Percentiles rank a stretch among this genome's conserved stretches.
These are phyloP conservation scores for Colletotrichum orbiculare DNA, from an alignment of 2,329 filamentous ascomycete species.

Conservation along the genomic window DNA sequence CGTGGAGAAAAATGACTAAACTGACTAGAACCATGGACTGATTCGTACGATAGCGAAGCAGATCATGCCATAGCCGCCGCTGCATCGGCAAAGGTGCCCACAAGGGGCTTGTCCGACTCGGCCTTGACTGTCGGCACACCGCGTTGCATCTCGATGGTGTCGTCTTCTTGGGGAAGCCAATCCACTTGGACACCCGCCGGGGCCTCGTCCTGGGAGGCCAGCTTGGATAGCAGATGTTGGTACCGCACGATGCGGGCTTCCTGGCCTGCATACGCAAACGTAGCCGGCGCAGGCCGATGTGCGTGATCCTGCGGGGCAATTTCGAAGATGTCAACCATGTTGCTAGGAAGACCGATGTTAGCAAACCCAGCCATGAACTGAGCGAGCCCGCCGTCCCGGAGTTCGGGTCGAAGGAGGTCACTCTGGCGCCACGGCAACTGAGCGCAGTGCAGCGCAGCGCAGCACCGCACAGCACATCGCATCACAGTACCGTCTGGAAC, in stretches of 20 bases:
- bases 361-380: constrained; percentile 24
- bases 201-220: constrained; percentile 59
- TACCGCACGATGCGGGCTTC: constrained; percentile 68
- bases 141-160: constrained; percentile 57
- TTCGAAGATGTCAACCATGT: constrained; percentile 76
- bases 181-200: constrained; percentile 62
- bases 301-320: constrained; percentile 64
- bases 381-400: constrained; percentile 32
- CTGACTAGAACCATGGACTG: constrained; percentile 7
- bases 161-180: constrained; percentile 64
- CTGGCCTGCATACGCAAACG: constrained; percentile 64
- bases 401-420: constrained; percentile 7
- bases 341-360: constrained; percentile 54
- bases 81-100: constrained; percentile 71
- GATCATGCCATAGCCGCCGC: constrained; percentile 60
- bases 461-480: too few relatives aligned
- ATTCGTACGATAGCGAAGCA: constrained; percentile 16
- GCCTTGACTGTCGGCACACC: constrained; percentile 52
- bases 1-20: neutral
- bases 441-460: too few relatives aligned
- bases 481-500: too few relatives aligned
- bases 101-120: constrained; percentile 57
- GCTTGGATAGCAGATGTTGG: constrained; percentile 70
- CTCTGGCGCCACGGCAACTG: too few relatives aligned
- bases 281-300: constrained; percentile 48